Evolutionary conservation across 2,329 filamentous ascomycete species (phyloP).

Genomic region (Lecanoromycetidae sp.): DNA sequence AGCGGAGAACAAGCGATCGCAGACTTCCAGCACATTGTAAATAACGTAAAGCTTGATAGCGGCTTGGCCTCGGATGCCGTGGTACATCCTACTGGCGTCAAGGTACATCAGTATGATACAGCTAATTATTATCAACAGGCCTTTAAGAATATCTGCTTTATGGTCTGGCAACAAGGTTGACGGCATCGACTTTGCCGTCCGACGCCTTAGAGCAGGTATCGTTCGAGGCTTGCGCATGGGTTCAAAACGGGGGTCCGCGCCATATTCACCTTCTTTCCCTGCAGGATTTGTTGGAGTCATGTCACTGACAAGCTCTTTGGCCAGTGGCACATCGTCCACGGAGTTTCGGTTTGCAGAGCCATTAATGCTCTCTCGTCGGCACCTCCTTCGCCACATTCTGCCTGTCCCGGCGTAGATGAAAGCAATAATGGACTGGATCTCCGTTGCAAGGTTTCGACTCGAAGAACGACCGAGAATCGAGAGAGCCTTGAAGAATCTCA

Average conservation of each 20-base stretch:
- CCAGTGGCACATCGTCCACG: neutral
- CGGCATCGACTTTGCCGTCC: slow-evolving; percentile 69
- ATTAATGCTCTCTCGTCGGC: slow-evolving; percentile 26
- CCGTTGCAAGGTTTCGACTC: slow-evolving; percentile 57
- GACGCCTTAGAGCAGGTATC: slow-evolving; percentile 40
- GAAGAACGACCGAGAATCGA: slow-evolving; percentile 69
- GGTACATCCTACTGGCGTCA: slow-evolving; percentile 95
- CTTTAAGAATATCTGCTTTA: slow-evolving; percentile 90
- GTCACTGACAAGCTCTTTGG: neutral
- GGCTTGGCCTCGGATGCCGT: slow-evolving; percentile 89
- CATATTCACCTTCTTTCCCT: neutral
- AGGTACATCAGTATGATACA: slow-evolving; percentile 77
- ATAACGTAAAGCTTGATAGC: slow-evolving; percentile 98
- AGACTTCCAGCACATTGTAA: slow-evolving; percentile 88
- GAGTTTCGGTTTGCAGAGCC: neutral
- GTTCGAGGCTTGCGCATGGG: slow-evolving; percentile 4
- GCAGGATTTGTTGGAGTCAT: neutral
- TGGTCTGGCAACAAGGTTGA: slow-evolving; percentile 77
- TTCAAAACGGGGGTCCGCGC: neutral
- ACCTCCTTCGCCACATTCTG: slow-evolving; percentile 56
- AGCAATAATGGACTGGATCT: slow-evolving; percentile 56
- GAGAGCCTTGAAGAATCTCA: slow-evolving; percentile 73
- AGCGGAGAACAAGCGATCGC: slow-evolving; percentile 78
- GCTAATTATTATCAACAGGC: slow-evolving; percentile 73
- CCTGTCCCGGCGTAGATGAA: slow-evolving; percentile 74